These are phyloP conservation scores for Phytophthora macrochlamydospora DNA, from an alignment of 352 stramenopile species.

Conservation along the genomic window DNA sequence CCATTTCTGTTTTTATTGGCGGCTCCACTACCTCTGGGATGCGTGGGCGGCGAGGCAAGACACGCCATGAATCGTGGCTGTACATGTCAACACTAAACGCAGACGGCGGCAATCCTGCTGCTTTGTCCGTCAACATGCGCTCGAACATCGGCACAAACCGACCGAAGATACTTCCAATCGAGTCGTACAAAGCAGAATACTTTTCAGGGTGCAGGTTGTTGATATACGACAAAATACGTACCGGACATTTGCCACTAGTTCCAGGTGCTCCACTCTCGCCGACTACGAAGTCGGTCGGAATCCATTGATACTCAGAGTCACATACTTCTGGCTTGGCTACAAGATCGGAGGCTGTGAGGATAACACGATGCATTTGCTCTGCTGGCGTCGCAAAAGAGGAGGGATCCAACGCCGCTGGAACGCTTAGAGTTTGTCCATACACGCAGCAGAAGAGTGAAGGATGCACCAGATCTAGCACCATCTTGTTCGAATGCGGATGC, in stretches of 20 bases:
- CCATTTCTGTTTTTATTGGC: background rate
- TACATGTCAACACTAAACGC: conserved; percentile 9
- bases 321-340: conserved; percentile 17
- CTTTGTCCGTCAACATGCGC: conserved; percentile 13
- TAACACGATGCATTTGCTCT: conserved; percentile 40
- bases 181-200: conserved; percentile 34
- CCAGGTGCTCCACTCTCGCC: conserved; percentile 5
- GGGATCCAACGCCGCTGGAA: background rate
- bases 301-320: conserved; percentile 43
- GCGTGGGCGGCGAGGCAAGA: conserved; percentile 14
- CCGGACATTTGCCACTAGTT: background rate
- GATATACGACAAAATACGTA: conserved; percentile 49
- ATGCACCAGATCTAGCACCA: conserved; percentile 65
- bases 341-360: conserved; percentile 18
- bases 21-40: conserved; percentile 15
- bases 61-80: conserved; percentile 13
- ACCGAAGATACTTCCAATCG: conserved; percentile 35
- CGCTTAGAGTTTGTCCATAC: conserved; percentile 30
- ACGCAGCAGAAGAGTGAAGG: conserved; percentile 71
- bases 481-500: conserved; percentile 51
- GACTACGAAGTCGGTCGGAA: conserved; percentile 43
- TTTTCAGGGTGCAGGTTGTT: conserved; percentile 54
- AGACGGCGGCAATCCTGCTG: background rate
- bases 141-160: conserved; percentile 52
- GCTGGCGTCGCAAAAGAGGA: background rate